phyloP scores from a whole-genome alignment of 805 yeast species.

The Saturnispora zaruensis region DNA sequence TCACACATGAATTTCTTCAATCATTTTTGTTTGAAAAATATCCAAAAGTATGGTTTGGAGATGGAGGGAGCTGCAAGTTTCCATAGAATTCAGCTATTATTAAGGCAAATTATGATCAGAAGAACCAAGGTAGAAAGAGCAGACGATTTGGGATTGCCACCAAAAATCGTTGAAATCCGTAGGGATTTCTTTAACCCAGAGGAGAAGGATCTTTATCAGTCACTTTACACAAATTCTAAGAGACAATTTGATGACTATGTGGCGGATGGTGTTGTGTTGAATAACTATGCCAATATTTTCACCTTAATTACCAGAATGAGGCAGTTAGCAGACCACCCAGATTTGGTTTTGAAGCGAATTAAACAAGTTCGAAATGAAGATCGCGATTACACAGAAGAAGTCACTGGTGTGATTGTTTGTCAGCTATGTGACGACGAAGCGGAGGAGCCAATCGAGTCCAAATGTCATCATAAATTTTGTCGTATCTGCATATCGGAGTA shows the following conservation, averaged over 20 bases:
- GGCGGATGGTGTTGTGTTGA: conserved; percentile 91
- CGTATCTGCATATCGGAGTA: conserved; percentile 89
- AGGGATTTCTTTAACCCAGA: conserved; percentile 86
- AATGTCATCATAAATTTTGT: conserved; percentile 91
- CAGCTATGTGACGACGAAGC: conserved; percentile 96
- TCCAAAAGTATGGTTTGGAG: conserved; percentile 74
- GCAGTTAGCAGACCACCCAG: conserved; percentile 97
- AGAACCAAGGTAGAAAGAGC: conserved; percentile 95
- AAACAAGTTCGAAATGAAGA: conserved; percentile 29
- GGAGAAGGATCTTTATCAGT: conserved; percentile 85
- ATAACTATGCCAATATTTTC: conserved; percentile 95
- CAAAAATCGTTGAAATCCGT: conserved; percentile 84
- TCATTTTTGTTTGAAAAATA: conserved; percentile 90
- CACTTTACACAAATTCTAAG: conserved; percentile 77
- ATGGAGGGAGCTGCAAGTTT: conserved; percentile 79
- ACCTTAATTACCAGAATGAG: conserved; percentile 95
- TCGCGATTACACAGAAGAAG: conserved; percentile 21
- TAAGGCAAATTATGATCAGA: conserved; percentile 80
- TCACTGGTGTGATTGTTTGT: conserved; percentile 59
- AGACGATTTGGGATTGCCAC: conserved; percentile 95
- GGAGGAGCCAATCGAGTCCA: conserved; percentile 91
- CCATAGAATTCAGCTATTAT: conserved; percentile 60
- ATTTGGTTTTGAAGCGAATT: conserved; percentile 70
- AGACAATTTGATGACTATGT: conserved; percentile 88
- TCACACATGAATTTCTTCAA: conserved; percentile 91